Percentiles rank a stretch among this genome's conserved stretches.
phyloP scores from a whole-genome alignment of 306 rosid species.

The Vigna mungo region DNA sequence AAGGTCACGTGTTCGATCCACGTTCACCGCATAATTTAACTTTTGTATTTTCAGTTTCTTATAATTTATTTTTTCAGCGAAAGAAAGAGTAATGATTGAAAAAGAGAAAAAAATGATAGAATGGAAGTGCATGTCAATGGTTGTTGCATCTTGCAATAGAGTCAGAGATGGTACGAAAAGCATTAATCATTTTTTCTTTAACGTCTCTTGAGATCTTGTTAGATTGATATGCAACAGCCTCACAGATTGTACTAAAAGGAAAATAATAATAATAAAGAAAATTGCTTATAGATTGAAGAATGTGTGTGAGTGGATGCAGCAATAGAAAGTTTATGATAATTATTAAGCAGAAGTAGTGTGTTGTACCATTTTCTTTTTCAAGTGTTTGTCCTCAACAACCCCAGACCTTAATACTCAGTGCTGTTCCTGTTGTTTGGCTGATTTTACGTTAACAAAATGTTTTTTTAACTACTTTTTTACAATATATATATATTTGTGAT shows the following conservation, averaged over 20 bases:
- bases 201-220: background rate
- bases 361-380: background rate
- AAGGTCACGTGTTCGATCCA: slow-evolving; percentile 83
- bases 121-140: no score
- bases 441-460: slow-evolving; percentile 25
- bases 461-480: no score
- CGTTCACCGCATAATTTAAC: slow-evolving; percentile 57
- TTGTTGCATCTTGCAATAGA: slow-evolving; percentile 10
- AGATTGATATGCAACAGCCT: background rate
- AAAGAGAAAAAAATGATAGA: no score
- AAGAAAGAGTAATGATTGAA: no score
- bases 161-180: slow-evolving; percentile 21
- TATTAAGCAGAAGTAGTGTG: background rate
- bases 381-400: slow-evolving; percentile 14
- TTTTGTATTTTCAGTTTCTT: background rate
- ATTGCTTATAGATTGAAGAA: background rate
- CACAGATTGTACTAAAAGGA: background rate
- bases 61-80: no score
- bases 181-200: background rate
- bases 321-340: background rate
- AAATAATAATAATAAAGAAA: background rate
- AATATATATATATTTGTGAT: no score
- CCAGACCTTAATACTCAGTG: no score
- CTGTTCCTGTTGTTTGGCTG: slow-evolving; percentile 18
- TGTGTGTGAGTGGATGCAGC: slow-evolving; percentile 15